Percentiles rank a stretch among this genome's conserved stretches.
Evolutionary conservation across 2,329 filamentous ascomycete species (phyloP).

Genomic region (Colletotrichum navitas): DNA sequence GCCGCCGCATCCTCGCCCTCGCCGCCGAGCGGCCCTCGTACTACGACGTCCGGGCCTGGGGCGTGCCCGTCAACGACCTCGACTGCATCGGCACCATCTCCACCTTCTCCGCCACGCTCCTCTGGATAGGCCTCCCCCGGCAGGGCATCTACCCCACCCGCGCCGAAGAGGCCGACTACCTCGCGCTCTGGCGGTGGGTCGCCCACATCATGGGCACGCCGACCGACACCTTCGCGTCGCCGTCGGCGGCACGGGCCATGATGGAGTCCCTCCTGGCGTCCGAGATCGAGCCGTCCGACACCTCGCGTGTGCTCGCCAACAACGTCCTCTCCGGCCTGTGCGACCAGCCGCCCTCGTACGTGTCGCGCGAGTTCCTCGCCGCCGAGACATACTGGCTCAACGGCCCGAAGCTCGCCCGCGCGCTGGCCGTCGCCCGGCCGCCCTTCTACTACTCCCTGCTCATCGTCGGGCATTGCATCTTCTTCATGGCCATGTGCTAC

Average conservation of each 20-base stretch:
- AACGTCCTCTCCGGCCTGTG: constrained; percentile 81
- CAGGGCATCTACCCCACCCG: constrained; percentile 76
- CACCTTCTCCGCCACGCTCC: constrained; percentile 75
- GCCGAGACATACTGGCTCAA: constrained; percentile 79
- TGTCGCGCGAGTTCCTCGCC: constrained; percentile 74
- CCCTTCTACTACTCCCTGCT: constrained; percentile 69
- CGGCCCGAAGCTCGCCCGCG: constrained; percentile 71
- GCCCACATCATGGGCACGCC: constrained; percentile 79
- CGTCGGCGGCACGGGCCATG: constrained; percentile 67
- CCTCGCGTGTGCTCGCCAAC: constrained; percentile 74
- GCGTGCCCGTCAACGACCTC: constrained; percentile 79
- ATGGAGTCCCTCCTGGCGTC: constrained; percentile 77
- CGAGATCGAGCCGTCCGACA: constrained; percentile 75
- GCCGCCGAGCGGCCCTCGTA: constrained; percentile 66
- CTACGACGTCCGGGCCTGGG: constrained; percentile 68
- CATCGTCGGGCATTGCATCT: constrained; percentile 74
- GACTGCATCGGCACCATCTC: constrained; percentile 79
- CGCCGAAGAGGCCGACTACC: constrained; percentile 76
- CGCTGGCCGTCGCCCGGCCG: constrained; percentile 69
- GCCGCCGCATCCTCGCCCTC: constrained; percentile 71
- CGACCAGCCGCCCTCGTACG: constrained; percentile 73
- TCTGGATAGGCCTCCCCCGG: constrained; percentile 77
- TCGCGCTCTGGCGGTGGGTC: constrained; percentile 82
- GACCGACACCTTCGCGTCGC: constrained; percentile 68
- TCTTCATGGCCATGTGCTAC: constrained; percentile 70